Conservation (phyloP, 352 stramenopile genomes). For the Phytopythium oedochilum region DNA sequence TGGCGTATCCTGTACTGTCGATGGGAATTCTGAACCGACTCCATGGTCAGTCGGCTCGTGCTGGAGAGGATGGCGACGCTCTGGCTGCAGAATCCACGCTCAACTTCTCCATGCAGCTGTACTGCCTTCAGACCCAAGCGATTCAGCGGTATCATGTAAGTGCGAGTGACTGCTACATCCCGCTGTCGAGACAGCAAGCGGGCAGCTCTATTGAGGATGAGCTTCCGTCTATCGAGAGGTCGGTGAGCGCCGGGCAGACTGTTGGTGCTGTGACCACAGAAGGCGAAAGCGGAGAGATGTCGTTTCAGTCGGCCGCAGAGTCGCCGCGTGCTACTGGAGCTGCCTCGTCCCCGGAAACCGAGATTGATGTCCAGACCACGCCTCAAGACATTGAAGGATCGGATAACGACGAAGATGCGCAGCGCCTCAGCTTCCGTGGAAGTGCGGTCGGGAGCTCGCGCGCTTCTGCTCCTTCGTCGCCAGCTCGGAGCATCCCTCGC, state of each 20-base stretch:
- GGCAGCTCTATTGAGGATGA: constrained; percentile 38
- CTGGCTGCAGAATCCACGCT: constrained; percentile 15
- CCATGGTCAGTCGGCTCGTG: constrained; percentile 29
- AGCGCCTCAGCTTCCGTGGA: constrained; percentile 1
- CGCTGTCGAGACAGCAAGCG: constrained; percentile 13
- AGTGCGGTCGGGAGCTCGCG: constrained; percentile 5
- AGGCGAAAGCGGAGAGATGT: constrained; percentile 48
- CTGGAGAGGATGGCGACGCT: constrained; percentile 21
- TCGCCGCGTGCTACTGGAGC: constrained; percentile 43
- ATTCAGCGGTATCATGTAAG: constrained; percentile 82
- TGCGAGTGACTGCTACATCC: constrained; percentile 55
- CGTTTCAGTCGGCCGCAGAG: constrained; percentile 61
- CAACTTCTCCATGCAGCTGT: constrained; percentile 76
- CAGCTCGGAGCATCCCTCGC: constrained; percentile 28
- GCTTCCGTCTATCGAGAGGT: constrained; percentile 22
- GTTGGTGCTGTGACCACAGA: constrained; percentile 72
- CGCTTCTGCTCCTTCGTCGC: constrained; percentile 27
- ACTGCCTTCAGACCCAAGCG: constrained; percentile 75
- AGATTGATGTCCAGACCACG: constrained; percentile 48
- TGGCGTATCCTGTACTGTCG: constrained; percentile 75
- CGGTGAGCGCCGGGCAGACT: constrained; percentile 41
- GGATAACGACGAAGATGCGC: constrained; percentile 25
- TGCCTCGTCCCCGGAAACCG: constrained; percentile 49
- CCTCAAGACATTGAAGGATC: constrained; percentile 45
- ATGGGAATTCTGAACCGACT: constrained; percentile 60